Evolutionary conservation across 257 asterid species (phyloP).

Genomic region (Linaria vulgaris): DNA sequence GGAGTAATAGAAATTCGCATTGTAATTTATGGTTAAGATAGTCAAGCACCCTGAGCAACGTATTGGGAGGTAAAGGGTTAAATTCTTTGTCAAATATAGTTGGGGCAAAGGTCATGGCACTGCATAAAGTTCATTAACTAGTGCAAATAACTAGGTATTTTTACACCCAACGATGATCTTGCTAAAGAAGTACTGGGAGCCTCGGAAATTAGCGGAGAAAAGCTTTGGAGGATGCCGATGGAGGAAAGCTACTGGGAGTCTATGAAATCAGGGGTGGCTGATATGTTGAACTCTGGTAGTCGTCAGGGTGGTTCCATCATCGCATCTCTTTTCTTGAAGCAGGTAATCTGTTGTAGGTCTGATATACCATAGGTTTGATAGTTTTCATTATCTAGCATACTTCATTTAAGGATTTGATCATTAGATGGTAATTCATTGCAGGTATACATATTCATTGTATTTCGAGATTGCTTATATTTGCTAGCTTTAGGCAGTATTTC

Average conservation of each 20-base stretch:
- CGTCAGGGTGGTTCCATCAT: conserved; percentile 94
- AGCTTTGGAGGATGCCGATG: conserved; percentile 93
- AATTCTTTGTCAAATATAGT: too few species aligned
- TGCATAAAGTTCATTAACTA: too few species aligned
- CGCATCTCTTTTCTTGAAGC: conserved; percentile 98
- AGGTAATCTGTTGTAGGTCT: conserved; percentile 44
- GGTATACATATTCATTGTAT: too few species aligned
- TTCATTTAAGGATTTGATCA: too few species aligned
- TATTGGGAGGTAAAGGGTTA: background rate
- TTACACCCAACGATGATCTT: conserved; percentile 81
- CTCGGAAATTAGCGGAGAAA: conserved; percentile 80
- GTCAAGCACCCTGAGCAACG: background rate
- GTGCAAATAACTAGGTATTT: conserved; percentile 59
- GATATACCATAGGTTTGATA: background rate
- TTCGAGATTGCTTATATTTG: too few species aligned
- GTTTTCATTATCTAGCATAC: too few species aligned
- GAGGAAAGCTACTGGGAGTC: conserved; percentile 97
- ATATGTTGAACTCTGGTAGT: conserved; percentile 93
- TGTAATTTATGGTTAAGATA: background rate
- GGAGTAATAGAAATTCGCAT: background rate
- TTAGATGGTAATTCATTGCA: too few species aligned
- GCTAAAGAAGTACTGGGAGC: conserved; percentile 84
- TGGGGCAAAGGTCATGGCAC: too few species aligned
- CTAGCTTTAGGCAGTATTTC: too few species aligned
- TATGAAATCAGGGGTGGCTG: conserved; percentile 97